Evolutionary conservation across 2,329 filamentous ascomycete genomes (phyloP).

Genomic region (Sporothrix protearum): DNA sequence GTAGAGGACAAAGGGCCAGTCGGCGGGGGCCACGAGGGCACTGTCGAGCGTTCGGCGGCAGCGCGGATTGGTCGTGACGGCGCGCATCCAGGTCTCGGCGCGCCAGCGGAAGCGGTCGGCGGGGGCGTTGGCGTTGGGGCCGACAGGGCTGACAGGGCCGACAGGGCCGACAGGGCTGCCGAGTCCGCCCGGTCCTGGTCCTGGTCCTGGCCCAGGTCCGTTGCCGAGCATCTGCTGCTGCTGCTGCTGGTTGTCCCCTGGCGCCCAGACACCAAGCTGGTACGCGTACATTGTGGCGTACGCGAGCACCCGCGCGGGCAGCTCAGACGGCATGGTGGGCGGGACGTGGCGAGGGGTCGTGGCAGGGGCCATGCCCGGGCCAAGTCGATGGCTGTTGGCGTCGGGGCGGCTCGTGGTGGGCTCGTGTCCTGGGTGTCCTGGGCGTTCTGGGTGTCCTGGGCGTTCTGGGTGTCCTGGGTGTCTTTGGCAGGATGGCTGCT

Average conservation of each 20-base stretch:
- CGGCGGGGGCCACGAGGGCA: not conserved
- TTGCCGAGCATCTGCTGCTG: not conserved
- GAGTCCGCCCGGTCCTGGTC: too few species aligned
- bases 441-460: too few species aligned
- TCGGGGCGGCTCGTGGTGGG: not conserved
- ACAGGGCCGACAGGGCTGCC: too few species aligned
- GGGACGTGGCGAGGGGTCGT: not conserved
- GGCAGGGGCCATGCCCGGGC: not conserved
- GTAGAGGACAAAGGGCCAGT: constrained; percentile 25
- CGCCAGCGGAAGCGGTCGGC: not conserved
- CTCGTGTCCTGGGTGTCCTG: too few species aligned
- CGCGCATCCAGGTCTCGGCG: constrained; percentile 21
- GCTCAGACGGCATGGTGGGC: constrained; percentile 13
- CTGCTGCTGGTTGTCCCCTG: not conserved
- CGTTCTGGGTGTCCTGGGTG: too few species aligned
- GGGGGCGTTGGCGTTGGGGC: not conserved
- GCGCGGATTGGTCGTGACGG: constrained; percentile 17
- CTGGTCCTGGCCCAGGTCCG: too few species aligned
- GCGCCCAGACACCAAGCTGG: constrained; percentile 22
- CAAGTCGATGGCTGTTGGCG: not conserved
- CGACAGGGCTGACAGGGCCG: too few species aligned
- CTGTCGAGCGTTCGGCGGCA: constrained; percentile 19
- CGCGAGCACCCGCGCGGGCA: constrained; percentile 25
- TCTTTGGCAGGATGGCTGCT: not conserved
- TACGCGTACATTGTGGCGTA: constrained; percentile 23